phyloP scores from a whole-genome alignment of 768 basidiomycete species.

The Collybiopsis confluens region DNA sequence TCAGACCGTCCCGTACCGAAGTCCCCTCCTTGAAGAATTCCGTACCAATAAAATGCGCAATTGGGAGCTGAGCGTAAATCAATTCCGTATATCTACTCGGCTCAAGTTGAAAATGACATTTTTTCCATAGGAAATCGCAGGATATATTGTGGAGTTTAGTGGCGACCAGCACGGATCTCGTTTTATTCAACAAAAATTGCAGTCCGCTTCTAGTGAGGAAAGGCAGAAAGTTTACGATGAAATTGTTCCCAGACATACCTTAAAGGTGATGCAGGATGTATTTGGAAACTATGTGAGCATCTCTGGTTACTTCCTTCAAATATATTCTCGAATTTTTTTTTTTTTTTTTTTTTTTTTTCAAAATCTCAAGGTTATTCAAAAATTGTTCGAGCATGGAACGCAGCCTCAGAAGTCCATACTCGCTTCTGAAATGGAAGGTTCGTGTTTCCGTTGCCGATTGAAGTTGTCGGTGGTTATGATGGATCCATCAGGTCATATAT shows the following conservation, averaged over 20 bases:
- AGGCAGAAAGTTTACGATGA: slow-evolving; percentile 81
- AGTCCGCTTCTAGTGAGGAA: slow-evolving; percentile 72
- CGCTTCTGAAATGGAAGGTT: slow-evolving; percentile 67
- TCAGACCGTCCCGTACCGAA: slow-evolving; percentile 50
- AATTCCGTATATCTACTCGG: background rate
- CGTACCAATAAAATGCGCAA: slow-evolving; percentile 70
- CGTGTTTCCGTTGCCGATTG: background rate
- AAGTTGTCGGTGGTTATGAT: background rate
- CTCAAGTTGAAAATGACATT: background rate
- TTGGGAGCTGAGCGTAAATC: slow-evolving; percentile 75
- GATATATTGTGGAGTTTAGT: slow-evolving; percentile 86
- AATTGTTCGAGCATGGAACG: slow-evolving; percentile 85
- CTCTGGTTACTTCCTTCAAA: background rate
- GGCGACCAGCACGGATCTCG: slow-evolving; percentile 97
- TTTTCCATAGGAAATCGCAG: slow-evolving; percentile 69
- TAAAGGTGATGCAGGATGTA: slow-evolving; percentile 83
- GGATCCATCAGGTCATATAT: slow-evolving; percentile 37
- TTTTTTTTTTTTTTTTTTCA: slow-evolving; percentile 5
- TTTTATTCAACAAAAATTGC: slow-evolving; percentile 89
- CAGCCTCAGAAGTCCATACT: slow-evolving; percentile 68
- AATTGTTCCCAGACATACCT: slow-evolving; percentile 70
- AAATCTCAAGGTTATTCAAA: slow-evolving; percentile 76
- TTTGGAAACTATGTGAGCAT: slow-evolving; percentile 90
- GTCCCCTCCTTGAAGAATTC: slow-evolving; percentile 80
- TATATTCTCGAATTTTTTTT: background rate